Conservation (phyloP, 768 basidiomycete species). For the Atractiella rhizophila region DNA sequence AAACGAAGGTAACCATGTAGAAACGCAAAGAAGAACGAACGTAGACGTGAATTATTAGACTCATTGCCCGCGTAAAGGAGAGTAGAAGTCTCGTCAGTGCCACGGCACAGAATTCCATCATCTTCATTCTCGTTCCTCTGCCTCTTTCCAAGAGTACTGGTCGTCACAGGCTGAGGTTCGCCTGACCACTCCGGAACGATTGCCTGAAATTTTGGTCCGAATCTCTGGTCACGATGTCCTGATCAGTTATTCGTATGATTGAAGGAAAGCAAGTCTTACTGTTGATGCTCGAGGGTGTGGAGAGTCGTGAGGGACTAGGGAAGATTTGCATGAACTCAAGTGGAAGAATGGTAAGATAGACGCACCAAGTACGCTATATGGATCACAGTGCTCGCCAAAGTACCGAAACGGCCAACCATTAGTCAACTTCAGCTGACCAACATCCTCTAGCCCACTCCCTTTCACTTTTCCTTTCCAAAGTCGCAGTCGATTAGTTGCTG, state of each 20-base stretch:
- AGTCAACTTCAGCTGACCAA: constrained; percentile 36
- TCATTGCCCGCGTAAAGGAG: constrained; percentile 1
- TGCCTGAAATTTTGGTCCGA: constrained; percentile 14
- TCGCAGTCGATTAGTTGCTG: background rate
- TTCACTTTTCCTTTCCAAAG: background rate
- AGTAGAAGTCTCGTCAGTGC: too few relatives aligned
- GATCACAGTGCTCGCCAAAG: constrained; percentile 27
- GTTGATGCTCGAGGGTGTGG: constrained; percentile 86
- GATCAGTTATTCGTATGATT: too few relatives aligned
- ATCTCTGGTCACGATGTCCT: constrained; percentile 2
- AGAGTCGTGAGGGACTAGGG: constrained; percentile 72
- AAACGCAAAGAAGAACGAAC: background rate
- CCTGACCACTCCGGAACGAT: constrained; percentile 8
- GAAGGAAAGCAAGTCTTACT: background rate
- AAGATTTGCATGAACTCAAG: background rate
- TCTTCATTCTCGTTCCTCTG: constrained; percentile 1
- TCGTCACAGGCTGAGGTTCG: background rate
- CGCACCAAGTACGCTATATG: constrained; percentile 10
- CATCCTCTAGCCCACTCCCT: constrained; percentile 1
- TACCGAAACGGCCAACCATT: constrained; percentile 82
- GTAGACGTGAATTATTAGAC: background rate
- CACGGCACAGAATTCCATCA: background rate
- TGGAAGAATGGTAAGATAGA: background rate
- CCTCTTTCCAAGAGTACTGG: constrained; percentile 1
- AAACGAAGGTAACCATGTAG: background rate